A percentile compares a stretch with the other conserved stretches of the same genome.
Evolutionary conservation across 2,329 filamentous ascomycete genomes (phyloP).

Genomic region (Arthroderma sp.): DNA sequence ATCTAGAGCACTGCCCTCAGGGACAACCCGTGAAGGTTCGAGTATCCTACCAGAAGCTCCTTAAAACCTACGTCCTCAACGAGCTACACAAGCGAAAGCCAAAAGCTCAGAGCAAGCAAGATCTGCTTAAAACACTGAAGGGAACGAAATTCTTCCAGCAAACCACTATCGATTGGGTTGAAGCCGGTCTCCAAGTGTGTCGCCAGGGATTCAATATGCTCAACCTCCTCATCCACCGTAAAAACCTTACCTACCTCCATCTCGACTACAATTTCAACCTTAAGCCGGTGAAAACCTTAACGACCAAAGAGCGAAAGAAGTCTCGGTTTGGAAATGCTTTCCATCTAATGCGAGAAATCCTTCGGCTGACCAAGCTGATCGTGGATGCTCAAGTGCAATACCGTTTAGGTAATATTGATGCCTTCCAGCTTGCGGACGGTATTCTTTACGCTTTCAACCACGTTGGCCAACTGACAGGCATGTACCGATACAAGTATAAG

Average conservation of each 20-base stretch:
- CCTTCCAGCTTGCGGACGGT: conserved; percentile 94
- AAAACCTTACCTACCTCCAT: conserved; percentile 96
- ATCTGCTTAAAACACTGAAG: conserved; percentile 77
- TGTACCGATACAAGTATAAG: conserved; percentile 99
- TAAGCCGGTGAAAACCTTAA: conserved; percentile 96
- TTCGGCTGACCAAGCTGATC: conserved; percentile 90
- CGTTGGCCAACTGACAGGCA: conserved; percentile 92
- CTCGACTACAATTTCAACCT: conserved; percentile 99
- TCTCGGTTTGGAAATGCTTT: conserved; percentile 98
- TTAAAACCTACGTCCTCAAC: conserved; percentile 93
- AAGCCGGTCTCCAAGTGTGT: conserved; percentile 95
- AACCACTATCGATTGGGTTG: conserved; percentile 98
- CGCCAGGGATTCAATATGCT: conserved; percentile 99
- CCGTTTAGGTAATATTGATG: conserved; percentile 91
- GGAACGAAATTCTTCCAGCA: conserved; percentile 99
- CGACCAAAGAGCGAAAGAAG: conserved; percentile 98
- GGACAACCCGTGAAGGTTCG: conserved; percentile 91
- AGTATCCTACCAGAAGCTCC: conserved; percentile 93
- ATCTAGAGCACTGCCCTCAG: conserved; percentile 84
- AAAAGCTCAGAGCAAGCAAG: conserved; percentile 91
- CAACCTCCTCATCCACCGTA: conserved; percentile 91
- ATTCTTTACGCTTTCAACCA: conserved; percentile 99
- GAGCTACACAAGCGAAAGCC: conserved; percentile 92
- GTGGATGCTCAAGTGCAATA: conserved; percentile 98
- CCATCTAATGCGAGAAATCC: conserved; percentile 95